Evolutionary conservation across 192 early-diverging fungal genomes (phyloP), one percentile per base, ranked within the genome.

Genomic region (Pilaira anomala): DNA sequence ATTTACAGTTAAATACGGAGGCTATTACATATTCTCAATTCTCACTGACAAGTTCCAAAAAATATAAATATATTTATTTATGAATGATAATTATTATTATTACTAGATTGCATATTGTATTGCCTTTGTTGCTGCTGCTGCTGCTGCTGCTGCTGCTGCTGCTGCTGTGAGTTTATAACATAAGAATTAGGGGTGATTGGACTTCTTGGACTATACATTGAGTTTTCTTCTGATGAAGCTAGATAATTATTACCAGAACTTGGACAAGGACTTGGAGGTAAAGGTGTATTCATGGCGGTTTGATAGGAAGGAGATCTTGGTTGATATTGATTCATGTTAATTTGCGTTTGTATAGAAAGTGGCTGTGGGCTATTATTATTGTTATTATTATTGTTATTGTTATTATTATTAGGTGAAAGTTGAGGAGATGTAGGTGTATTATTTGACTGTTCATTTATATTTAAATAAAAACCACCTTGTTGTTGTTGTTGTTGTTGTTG

Each of bases 211-310:
- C 55, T 57, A 25, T 57, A 57, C 2, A 41, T 19, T 36, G 55
- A 12, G 14, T 41, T 41, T 3, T 57, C 55, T 4, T 57, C 39
- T 14, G 29, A 28, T 14, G 19, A 14, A 46, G 33, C 33, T n/a
- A 57, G 21, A n/a, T 36, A 57, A 13, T 19, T n/a, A n/a, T n/a
- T 12, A 9, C 55, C 39, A 9, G 55, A 24, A 29, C 36, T 57
- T 42, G 55, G 39, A 22, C 55, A 57, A 21, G 55, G 55, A 42
- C 81, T 83, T 12, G 81, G 79, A 30, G 81, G 79, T 39, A 83
- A 53, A 0, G 81, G 81, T 16, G 81, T 83, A 29, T 80, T 83
- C 24, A 80, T 66, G 0, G 79, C 81, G 16, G 63, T 64, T 29
- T 74, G 77, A 63, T 77, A 79, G 3, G 80, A 33, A 29, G 54